Base-by-base conservation (phyloP, 176 grass and related monocot species). In the Elymus sibiricus region DNA sequence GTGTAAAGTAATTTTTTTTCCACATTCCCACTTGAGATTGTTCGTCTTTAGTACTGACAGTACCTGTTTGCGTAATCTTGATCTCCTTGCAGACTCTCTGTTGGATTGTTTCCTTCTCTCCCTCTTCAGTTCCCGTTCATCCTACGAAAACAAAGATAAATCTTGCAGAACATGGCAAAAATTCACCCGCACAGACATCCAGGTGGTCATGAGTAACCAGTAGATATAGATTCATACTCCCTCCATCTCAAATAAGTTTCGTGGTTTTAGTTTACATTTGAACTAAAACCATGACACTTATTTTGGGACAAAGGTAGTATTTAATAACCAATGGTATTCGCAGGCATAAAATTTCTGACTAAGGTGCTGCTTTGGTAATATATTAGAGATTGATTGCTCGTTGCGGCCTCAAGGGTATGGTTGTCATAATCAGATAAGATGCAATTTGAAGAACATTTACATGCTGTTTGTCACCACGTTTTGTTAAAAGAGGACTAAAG, bases 61-160 rank as follows among this genome's bases (percentile, higher is more conserved):
- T 77, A 97, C 94, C 94, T 97, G 94, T 75, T 97, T 97, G 40
- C 92, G 87, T 56, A 97, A 79, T 73, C 94, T 97, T 83, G 94
- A 97, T 83, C 90, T 92, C 78, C 94, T 89, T 13, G 94, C 92
- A 82, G 94, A 97, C 51, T 97, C 94, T 85, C 94, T 97, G 64
- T 97, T 97, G 11, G 94, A 97, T 94, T 91, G 90, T 66, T 97
- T 97, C 80, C 94, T 92, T 87, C 92, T 94, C 78, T 97, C 94
- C 90, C 62, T 92, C 88, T 94, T 97, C 86, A 97, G 42, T 77
- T 94, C 90, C 34, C 78, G 88, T 34, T 94, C 92, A 83, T 92
- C 94, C 92, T 92, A 69, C 64, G 58, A 90, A 62, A 88, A 76
- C 66, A 90, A 17, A 56, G 40, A 87, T 34, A 86, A 86, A 9